Evolutionary conservation across 306 rosid genomes (phyloP), one percentile per base, ranked within the genome.

Genomic region (Leucaena leucocephala): DNA sequence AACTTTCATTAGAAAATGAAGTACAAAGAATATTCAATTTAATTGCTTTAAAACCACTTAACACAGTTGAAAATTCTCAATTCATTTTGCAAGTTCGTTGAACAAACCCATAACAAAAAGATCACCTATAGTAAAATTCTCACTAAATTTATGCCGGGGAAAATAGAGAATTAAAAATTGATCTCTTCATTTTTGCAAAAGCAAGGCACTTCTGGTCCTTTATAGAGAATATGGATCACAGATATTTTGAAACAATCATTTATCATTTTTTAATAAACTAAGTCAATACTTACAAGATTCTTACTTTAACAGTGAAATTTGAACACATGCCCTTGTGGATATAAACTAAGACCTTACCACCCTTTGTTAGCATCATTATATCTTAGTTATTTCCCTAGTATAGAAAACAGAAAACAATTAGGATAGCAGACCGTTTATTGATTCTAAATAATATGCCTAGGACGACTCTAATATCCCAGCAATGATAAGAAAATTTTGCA

Each of bases 11-110:
- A 14, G 50, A 65, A 15, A 55, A 68, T n/a, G 19, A 57, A 67
- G 66, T 35, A 46, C 2, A 21, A 16, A 65, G 9, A 42, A 44
- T 19, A n/a, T 1, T 33, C 3, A 69, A 44, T 14, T 35, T 46
- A 44, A 81, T 68, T 59, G 14, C 80, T 27, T 27, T 27, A 27
- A 27, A 27, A 27, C 50, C 50, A 55, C 45, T 38, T 8, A 71
- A 71, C 22, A 55, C 4, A 16, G 9, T 45, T 34, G 40, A 38
- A 61, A 44, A 75, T 75, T 55, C 71, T 50, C 76, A 63, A 64
- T 79, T 69, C 15, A 27, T 33, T 74, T 27, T 27, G 27, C 27
- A 27, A 27, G 27, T 1, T 27, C 27, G 27, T 27, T 0, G 27
- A 27, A 27, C 27, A 27, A 27, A 27, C 27, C 27, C 27, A 27